Evolutionary conservation across 306 rosid species (phyloP).

Genomic region (Medicago truncatula): DNA sequence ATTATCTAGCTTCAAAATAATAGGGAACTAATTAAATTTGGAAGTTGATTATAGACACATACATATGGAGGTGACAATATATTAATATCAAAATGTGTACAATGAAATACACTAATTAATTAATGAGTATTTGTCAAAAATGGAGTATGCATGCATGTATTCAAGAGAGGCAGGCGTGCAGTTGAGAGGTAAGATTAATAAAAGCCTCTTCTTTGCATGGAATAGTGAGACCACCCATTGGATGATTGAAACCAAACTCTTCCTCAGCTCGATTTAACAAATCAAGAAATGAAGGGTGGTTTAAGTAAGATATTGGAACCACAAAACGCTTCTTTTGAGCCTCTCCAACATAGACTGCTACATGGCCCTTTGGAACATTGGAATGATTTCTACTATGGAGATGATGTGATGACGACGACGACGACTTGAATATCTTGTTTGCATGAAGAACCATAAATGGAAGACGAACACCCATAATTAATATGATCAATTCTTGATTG

Average conservation of each 20-base stretch:
- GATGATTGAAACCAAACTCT: slow-evolving; percentile 72
- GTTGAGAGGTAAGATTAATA: slow-evolving; percentile 63
- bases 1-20: too few species aligned
- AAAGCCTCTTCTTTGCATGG: slow-evolving; percentile 80
- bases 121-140: slow-evolving; percentile 4
- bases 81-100: slow-evolving; percentile 17
- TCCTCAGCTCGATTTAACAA: slow-evolving; percentile 69
- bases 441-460: slow-evolving; percentile 50
- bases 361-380: slow-evolving; percentile 71
- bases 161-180: slow-evolving; percentile 43
- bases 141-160: neutral
- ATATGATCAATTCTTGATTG: neutral
- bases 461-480: slow-evolving; percentile 56
- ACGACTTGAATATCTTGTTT: slow-evolving; percentile 55
- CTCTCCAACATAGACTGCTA: slow-evolving; percentile 80
- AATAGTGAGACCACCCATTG: slow-evolving; percentile 77
- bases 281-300: slow-evolving; percentile 66
- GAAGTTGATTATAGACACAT: neutral
- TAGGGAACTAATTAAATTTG: neutral
- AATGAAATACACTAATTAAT: slow-evolving; percentile 1
- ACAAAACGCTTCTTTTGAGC: slow-evolving; percentile 62
- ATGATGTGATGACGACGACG: slow-evolving; percentile 42
- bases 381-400: slow-evolving; percentile 43
- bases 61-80: neutral
- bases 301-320: slow-evolving; percentile 71